Conservation (phyloP, 208 protist species). For the Borovskyia barvae region DNA sequence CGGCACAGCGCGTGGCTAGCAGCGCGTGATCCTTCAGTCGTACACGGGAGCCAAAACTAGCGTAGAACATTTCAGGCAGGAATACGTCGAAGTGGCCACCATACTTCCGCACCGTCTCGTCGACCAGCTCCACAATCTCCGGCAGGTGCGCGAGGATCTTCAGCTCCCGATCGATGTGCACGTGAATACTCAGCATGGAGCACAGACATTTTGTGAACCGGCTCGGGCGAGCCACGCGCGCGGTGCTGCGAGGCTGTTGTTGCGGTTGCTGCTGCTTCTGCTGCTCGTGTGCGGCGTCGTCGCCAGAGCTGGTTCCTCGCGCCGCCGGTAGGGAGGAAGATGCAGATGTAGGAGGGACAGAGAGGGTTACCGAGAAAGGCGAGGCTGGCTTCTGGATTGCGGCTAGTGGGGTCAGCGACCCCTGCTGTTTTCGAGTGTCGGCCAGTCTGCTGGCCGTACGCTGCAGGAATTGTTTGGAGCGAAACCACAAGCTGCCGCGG, state of each 20-base stretch:
- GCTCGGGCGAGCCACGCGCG: background rate
- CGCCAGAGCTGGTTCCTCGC: too few relatives aligned
- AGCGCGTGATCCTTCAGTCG: conserved; percentile 30
- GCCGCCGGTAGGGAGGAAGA: too few relatives aligned
- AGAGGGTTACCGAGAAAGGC: too few relatives aligned
- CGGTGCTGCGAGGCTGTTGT: background rate
- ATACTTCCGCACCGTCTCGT: conserved; percentile 30
- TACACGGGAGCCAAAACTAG: conserved; percentile 31
- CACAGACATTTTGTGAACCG: conserved; percentile 31
- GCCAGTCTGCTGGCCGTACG: too few relatives aligned
- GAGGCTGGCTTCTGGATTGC: too few relatives aligned
- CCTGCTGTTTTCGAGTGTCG: too few relatives aligned
- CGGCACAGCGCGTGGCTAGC: conserved; percentile 29
- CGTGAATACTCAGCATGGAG: conserved; percentile 20
- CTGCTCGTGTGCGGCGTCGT: too few relatives aligned
- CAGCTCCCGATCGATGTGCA: conserved; percentile 5
- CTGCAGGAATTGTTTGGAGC: too few relatives aligned
- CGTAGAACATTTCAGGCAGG: conserved; percentile 34
- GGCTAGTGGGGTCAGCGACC: too few relatives aligned
- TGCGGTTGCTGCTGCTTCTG: background rate
- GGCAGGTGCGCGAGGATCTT: conserved; percentile 13
- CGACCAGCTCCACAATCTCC: conserved; percentile 24
- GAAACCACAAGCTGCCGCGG: too few relatives aligned
- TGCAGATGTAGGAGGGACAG: too few relatives aligned
- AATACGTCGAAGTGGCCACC: conserved; percentile 38